Evolutionary conservation across 1,284 basidiomycete species (phyloP).

Genomic region (Meira nashicola): DNA sequence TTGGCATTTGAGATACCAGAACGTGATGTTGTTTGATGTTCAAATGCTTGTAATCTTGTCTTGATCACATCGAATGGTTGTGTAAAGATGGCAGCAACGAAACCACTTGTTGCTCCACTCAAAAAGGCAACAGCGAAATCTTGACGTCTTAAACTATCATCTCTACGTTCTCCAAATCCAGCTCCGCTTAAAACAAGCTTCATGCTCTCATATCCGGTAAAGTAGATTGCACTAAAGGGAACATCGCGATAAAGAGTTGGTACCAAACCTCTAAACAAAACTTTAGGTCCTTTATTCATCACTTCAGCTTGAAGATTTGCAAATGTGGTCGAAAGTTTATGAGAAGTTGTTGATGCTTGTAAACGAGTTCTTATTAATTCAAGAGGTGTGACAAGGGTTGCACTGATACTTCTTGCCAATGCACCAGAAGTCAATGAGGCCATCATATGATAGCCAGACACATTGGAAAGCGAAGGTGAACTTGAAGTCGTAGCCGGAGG

Average conservation of each 20-base stretch:
- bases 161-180: conserved; percentile 52
- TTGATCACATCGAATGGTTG: conserved; percentile 96
- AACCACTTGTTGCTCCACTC: conserved; percentile 64
- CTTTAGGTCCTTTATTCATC: conserved; percentile 59
- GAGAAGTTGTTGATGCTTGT: conserved; percentile 56
- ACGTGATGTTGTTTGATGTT: conserved; percentile 5
- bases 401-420: conserved; percentile 72
- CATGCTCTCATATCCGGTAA: conserved; percentile 58
- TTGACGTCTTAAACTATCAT: conserved; percentile 56
- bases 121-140: conserved; percentile 73
- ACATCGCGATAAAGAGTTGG: conserved; percentile 95
- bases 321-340: conserved; percentile 26
- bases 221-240: conserved; percentile 90
- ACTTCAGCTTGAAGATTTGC: conserved; percentile 32
- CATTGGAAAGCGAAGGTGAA: conserved; percentile 16
- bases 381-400: conserved; percentile 77
- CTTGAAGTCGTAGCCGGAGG: not conserved
- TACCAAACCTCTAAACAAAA: conserved; percentile 83
- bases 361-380: conserved; percentile 91
- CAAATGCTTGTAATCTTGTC: conserved; percentile 69
- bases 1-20: not conserved
- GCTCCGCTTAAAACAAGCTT: conserved; percentile 49
- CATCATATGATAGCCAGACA: conserved; percentile 53
- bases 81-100: conserved; percentile 75
- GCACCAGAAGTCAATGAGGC: conserved; percentile 79